phyloP scores from a whole-genome alignment of 148 eudicot species.

The Camellia granthamiana region DNA sequence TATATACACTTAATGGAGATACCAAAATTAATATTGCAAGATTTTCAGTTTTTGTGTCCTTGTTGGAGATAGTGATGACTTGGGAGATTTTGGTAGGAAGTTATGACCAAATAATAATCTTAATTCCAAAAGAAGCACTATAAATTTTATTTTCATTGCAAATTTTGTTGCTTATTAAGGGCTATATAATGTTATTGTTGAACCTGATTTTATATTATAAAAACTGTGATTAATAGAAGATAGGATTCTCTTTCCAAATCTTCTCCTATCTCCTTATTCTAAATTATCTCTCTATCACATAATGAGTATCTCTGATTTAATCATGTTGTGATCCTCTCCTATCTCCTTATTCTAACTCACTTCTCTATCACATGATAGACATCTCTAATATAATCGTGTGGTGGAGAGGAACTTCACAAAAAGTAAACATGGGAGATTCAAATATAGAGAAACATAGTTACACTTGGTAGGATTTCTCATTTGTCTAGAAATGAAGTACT shows the following conservation, averaged over 20 bases:
- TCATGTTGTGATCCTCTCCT: too few species aligned
- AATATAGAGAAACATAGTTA: not conserved
- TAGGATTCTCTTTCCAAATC: too few species aligned
- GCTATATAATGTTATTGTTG: not conserved
- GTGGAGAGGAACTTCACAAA: too few species aligned
- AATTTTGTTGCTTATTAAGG: not conserved
- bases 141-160: not conserved
- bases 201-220: not conserved
- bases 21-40: conserved; percentile 11
- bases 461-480: not conserved
- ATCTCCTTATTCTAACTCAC: too few species aligned
- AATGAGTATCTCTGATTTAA: too few species aligned
- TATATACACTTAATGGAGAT: conserved; percentile 18
- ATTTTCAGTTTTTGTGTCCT: not conserved
- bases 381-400: too few species aligned
- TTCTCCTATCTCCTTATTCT: too few species aligned
- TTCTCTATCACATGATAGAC: too few species aligned
- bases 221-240: too few species aligned
- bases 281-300: too few species aligned
- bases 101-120: not conserved
- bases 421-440: too few species aligned
- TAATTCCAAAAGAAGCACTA: not conserved
- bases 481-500: too few species aligned
- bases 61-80: conserved; percentile 9
- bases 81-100: conserved; percentile 2